Evolutionary conservation across 108 stramenopile species (phyloP), one percentile per base, ranked within the genome.

Genomic region (Licmophora abbreviata): DNA sequence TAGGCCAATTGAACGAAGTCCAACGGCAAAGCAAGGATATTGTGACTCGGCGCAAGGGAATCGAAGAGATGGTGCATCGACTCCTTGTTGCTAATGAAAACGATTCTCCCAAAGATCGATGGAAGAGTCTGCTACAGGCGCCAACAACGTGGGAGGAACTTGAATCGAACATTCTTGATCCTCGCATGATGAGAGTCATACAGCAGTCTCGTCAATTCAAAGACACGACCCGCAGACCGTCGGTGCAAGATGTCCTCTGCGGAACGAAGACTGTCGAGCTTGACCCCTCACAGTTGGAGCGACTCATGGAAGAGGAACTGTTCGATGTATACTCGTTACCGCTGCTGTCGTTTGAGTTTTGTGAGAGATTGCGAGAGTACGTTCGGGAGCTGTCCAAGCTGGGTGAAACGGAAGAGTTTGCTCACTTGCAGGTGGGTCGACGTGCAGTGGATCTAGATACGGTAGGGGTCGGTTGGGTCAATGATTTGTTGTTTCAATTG

Each of bases 291-390:
- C 35, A 66, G 14, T 59, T 89, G 49, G 72, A 77, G 45, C 52
- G 68, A 21, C 56, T 68, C 34, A 65, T 89, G 63, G 72, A 74
- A 44, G 76, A 85, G 53, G 84, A 85, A 69, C 44, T 75, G 51
- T 66, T 63, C 45, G 81, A 85, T 53, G 88, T 90, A 0, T 85
- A 79, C 51, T 73, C 84, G 1, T 77, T 90, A 42, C 78, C 71
- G 23, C 31, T 83, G n/a, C 49, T 85, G 77, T 58, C 49, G 47
- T 61, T 58, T 15, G 17, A 28, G 37, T 42, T 59, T 70, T 28
- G 52, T 40, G 8, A 23, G 12, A 4, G n/a, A 4, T 14, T 41
- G 3, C 5, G 42, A 41, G 29, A 44, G 10, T 58, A 49, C 40
- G 35, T 70, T 25, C 42, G 52, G 6, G 43, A 54, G 15, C 41